Evolutionary conservation across 2,329 filamentous ascomycete genomes (phyloP), one percentile per base, ranked within the genome.

Genomic region (Pestalotiopsis sp.): DNA sequence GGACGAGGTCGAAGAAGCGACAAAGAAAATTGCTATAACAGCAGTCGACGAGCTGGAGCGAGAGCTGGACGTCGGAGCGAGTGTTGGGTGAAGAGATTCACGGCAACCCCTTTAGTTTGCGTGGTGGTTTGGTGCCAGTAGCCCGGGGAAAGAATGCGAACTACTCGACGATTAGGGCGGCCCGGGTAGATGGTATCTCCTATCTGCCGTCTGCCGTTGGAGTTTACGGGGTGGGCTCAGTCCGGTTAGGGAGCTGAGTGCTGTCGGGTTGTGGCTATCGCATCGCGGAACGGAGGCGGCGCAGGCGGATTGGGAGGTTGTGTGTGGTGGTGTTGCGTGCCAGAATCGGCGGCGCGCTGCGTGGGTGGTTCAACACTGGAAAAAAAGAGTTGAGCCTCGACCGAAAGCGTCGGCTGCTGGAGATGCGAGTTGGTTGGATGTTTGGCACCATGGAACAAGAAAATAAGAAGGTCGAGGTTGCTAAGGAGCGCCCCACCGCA

Each of bases 231-330:
- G 45, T 52, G 75, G 71, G 80, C 85, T 86, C 86, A 88, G 87
- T 89, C 87, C 87, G 81, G 83, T 84, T 80, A 86, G 82, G 87
- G 86, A 88, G 83, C 86, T 88, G 86, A 88, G 86, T 80, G 79
- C 81, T 14, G 52, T 82, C 81, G 80, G 59, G 81, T 82, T 80
- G 78, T 78, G 80, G 81, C 84, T 88, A 88, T 86, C 86, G 84
- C 87, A 89, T 89, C 85, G 84, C 86, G 85, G 75, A 72, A 72
- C 68, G 66, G 68, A 69, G 66, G 65, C 52, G 65, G 31, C 65
- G 9, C 38, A 45, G 31, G 58, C 62, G 68, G 62, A 67, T 69
- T 68, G 23, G 23, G 23, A 23, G 23, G 23, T 23, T 23, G 23
- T 23, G 23, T 23, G 68, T 62, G 20, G 27, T 17, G 57, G 23